phyloP scores from a whole-genome alignment of 768 basidiomycete genomes.

The Lactarius psammicola region DNA sequence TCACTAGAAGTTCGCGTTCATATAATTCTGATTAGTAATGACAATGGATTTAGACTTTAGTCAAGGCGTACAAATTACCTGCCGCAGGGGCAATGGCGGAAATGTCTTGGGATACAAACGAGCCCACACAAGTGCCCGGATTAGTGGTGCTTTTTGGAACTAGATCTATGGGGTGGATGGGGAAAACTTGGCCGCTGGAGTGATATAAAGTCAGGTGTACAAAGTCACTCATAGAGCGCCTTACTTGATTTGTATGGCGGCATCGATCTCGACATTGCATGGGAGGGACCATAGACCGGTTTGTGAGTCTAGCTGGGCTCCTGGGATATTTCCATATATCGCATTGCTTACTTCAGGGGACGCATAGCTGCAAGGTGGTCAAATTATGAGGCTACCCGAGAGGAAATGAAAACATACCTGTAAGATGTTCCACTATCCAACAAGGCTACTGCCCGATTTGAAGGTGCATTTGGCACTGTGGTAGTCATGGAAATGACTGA shows the following conservation, averaged over 20 bases:
- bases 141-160: slow-evolving; percentile 48
- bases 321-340: slow-evolving; percentile 66
- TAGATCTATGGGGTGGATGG: slow-evolving; percentile 78
- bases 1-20: slow-evolving; percentile 48
- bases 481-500: slow-evolving; percentile 53
- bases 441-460: slow-evolving; percentile 68
- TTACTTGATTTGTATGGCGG: slow-evolving; percentile 77
- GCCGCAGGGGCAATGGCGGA: slow-evolving; percentile 43
- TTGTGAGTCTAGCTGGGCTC: slow-evolving; percentile 53
- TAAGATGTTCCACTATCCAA: slow-evolving; percentile 84
- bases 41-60: background rate
- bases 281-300: slow-evolving; percentile 71
- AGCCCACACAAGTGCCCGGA: slow-evolving; percentile 60
- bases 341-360: slow-evolving; percentile 61
- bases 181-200: slow-evolving; percentile 65
- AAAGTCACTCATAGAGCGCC: slow-evolving; percentile 29
- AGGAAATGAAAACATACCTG: slow-evolving; percentile 48
- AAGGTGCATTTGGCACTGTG: slow-evolving; percentile 54
- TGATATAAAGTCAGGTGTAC: background rate
- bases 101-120: slow-evolving; percentile 66
- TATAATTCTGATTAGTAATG: slow-evolving; percentile 5
- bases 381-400: slow-evolving; percentile 17
- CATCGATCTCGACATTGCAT: slow-evolving; percentile 69
- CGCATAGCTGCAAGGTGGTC: slow-evolving; percentile 53
- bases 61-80: slow-evolving; percentile 52